Evolutionary conservation across 1,139 yeast species (phyloP), one percentile per base, ranked within the genome.

Genomic region (Citeromyces hawaiiensis): DNA sequence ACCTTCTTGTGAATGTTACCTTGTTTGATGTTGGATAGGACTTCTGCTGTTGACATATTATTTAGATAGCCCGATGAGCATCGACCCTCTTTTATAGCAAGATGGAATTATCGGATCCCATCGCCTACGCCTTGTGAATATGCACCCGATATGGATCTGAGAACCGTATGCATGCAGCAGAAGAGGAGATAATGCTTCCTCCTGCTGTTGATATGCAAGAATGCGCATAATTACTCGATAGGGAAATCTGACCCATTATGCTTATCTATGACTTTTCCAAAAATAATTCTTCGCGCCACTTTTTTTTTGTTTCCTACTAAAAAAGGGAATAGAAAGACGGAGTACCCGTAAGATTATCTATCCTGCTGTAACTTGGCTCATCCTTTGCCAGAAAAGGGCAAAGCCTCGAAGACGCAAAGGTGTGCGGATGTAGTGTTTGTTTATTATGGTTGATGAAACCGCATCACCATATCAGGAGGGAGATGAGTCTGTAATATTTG

Each of bases 1-100:
- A 53, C 38, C 29, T 37, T 35, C 39, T 49, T 48, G 43, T 50
- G 52, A 14, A 41, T 21, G 42, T 50, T 48, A 18, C 55, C 54
- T 2, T 35, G 39, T 36, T 41, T 39, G 37, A 50, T 48, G 35
- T 45, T 46, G n/a, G 46, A 39, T 13, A 51, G 21, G 16, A 50
- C 43, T 29, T 50, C 52, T 14, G 49, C 46, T n/a, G 52, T 42
- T 3, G 52, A 48, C 54, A 49, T 51, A 16, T 36, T 38, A 16
- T 17, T 23, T 23, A 6, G 27, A 9, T 23, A 4, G 4, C 19
- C 16, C 16, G 31, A 37, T 23, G 27, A 23, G 27, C 27, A 23
- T 23, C 27, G 11, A 23, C 27, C 4, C 11, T 23, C 9, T 23
- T 23, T 23, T 23, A 23, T 23, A 23, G 27, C 27, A 23, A 4